Base-by-base conservation (phyloP, 2,329 filamentous ascomycete genomes). In the Beauveria medogensis region DNA sequence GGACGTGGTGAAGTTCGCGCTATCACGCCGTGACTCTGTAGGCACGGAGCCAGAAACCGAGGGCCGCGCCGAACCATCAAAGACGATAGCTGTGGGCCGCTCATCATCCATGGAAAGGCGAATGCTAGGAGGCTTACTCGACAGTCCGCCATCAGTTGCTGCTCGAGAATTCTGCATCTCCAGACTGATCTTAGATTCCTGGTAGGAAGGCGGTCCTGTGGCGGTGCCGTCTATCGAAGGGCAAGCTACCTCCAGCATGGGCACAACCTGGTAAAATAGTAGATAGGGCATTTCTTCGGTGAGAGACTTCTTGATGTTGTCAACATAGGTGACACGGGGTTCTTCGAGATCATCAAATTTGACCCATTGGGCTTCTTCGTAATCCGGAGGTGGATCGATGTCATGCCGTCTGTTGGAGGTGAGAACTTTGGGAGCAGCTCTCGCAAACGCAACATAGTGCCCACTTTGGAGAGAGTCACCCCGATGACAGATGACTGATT, bases 201-300 rank as follows among this genome's bases (percentile, higher is more conserved):
- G 76, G 65, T 88, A 88, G 1, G 84, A 83, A 1, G 85, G 85
- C 3, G 84, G 85, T 40, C 79, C 78, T 2, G 73, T 72, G 37
- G 78, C 76, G 1, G 75, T 78, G 50, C 74, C 74, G 7, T 80
- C 78, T 0, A 77, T 76, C 5, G 80, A 80, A 14, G 77, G 74
- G 1, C 75, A 70, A 1, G 79, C 77, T 8, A 88, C 82, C 60
- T 92, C 89, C 34, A 91, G 84, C 68, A 95, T 91, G 0, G 93
- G 92, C 34, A 95, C 83, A 46, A 97, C 90, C 72, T 97, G 93
- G 69, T 97, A 99, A 73, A 97, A 97, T 0, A 99, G 79, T 7
- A 97, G 82, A 71, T 97, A 97, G 0, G 94, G 93, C 72, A 91
- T 95, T 72, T 97, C 92, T n/a, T 88, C 82, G 66, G 85, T 88